Evolutionary conservation across 129 eudicot genomes (phyloP), one percentile per base, ranked within the genome.

Genomic region (Flaveria robusta): DNA sequence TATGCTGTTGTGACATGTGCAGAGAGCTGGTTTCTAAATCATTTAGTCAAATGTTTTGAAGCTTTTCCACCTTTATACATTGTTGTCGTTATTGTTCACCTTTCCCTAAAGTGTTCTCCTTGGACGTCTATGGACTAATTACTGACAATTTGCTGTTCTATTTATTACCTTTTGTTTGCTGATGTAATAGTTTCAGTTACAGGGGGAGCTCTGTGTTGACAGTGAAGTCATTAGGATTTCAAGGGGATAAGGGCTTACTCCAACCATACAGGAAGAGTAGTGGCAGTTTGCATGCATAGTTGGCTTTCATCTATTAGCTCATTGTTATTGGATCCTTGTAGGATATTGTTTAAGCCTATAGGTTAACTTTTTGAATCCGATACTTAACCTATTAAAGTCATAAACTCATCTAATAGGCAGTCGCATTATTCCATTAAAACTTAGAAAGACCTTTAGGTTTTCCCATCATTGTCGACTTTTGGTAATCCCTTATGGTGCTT

Each of bases 1-100:
- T 85, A 79, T 75, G 75, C 71, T 79, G 81, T 84, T 83, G 71
- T 83, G 78, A 79, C 77, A 79, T 83, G 79, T 84, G 87, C 87
- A 84, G 87, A 79, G 72, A 84, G 71, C 37, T 26, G 43, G 81
- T 23, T 23, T 60, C 16, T 27, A 22, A 31, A 43, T 70, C 72
- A 19, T 50, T 18, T 34, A 19, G 64, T 70, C 43, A 70, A 24
- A 27, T 41, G 52, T 9, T 4, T 67, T 43, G 12, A 43, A 43
- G 49, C 13, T 43, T 43, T 43, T 43, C 49, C 9, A 43, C 49
- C 47, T 43, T 43, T 43, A 43, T 43, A 11, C 12, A 13, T 43
- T 43, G 49, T 43, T 43, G 49, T 43, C 49, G 3, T 43, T 67
- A 41, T 71, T 42, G 10, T 63, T 55, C 27, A 9, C 14, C 27